Evolutionary conservation across 2,329 filamentous ascomycete species (phyloP), one percentile per base, ranked within the genome.

Genomic region (Cladophialophora bantiana): DNA sequence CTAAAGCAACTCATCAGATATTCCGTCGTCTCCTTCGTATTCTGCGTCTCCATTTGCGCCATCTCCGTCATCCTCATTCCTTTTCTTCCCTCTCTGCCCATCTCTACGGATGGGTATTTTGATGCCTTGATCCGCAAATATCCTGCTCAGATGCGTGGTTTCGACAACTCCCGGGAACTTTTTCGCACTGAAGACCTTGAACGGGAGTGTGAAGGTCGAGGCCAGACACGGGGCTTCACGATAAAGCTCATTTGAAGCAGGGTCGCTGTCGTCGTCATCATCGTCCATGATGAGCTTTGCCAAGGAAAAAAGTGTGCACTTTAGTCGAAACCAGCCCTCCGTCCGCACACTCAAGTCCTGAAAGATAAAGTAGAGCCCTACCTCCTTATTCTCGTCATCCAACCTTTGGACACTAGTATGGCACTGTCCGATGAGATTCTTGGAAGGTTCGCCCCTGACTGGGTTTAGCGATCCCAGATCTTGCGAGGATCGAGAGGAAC

Each of bases 151-250:
- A 3, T 88, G 81, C 0, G 95, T 99, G 78, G 91, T 96, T 77
- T 98, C 94, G 65, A 96, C 97, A 1, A 99, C 95, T 48, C 95
- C 95, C 0, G 95, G 95, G 78, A 99, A 99, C 75, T 97, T 97
- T 85, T 99, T 99, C 56, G 95, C 95, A 2, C 92, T 96, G 80
- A 90, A 98, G 35, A 99, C 95, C 62, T 93, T 92, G 83, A 99
- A 98, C 2, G 89, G 85, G 4, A 96, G 91, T 56, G 92, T 96
- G 79, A 94, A 98, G 73, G 89, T 90, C 7, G 89, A 90, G 0
- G 94, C 93, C 18, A 98, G 85, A 12, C 97, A 90, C 0, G 92
- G 92, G 15, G 70, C 68, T 57, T 68, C 62, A 15, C 53, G 36
- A 13, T 67, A 55, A 18, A 71, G 59, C 45, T 69, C 59, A 13